These are phyloP conservation scores for Macrocystidia cucumis DNA, from an alignment of 1,284 basidiomycete species.

Conservation along the genomic window DNA sequence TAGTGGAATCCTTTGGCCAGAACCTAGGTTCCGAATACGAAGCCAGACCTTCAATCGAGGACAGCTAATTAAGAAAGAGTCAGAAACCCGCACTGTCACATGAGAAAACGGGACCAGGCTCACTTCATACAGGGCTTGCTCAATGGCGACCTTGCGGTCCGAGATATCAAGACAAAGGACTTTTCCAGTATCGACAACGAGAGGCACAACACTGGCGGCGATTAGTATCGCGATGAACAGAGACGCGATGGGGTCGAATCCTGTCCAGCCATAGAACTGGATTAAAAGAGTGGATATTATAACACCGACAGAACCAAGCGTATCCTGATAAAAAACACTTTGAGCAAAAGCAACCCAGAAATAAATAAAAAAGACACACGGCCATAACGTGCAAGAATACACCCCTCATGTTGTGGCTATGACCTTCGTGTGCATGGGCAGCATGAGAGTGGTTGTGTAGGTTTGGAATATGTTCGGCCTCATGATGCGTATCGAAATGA, in stretches of 20 bases:
- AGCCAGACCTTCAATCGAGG: conserved; percentile 66
- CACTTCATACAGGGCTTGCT: conserved; percentile 74
- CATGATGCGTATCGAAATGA: conserved; percentile 49
- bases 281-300: conserved; percentile 97
- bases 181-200: conserved; percentile 90
- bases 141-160: conserved; percentile 58
- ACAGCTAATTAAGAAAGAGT: conserved; percentile 23
- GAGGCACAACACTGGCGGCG: conserved; percentile 89
- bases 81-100: conserved; percentile 5
- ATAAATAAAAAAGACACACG: conserved; percentile 35
- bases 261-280: conserved; percentile 98
- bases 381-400: conserved; percentile 93
- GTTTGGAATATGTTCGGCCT: conserved; percentile 40
- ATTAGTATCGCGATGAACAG: conserved; percentile 96
- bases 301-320: conserved; percentile 93
- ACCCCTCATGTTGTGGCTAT: conserved; percentile 99
- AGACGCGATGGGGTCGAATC: conserved; percentile 97
- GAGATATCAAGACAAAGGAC: conserved; percentile 86
- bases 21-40: conserved; percentile 83
- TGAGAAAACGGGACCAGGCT: conserved; percentile 17
- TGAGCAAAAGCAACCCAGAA: conserved; percentile 1
- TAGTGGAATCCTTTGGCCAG: conserved; percentile 92
- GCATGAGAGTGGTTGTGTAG: conserved; percentile 46
- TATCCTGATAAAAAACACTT: conserved; percentile 54
- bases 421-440: conserved; percentile 68